Evolutionary conservation across 2,329 filamentous ascomycete species (phyloP).

Genomic region (Microdochium bolleyi): DNA sequence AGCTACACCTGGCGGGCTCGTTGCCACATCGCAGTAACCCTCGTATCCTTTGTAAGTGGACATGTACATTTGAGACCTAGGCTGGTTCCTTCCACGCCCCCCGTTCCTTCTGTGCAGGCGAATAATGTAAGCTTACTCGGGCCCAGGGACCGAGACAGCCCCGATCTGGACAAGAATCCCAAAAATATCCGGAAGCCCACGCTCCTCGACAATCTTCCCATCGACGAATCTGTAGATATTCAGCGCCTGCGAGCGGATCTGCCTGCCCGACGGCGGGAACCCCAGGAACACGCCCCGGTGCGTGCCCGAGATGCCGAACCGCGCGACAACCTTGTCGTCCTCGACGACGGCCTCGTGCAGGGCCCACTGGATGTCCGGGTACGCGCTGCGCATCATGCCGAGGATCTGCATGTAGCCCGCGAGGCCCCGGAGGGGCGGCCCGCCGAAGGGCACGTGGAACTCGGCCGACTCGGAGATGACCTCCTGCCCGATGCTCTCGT

Average conservation of each 20-base stretch:
- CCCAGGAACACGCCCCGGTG: background rate
- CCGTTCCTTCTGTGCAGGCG: too few relatives aligned
- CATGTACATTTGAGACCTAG: too few relatives aligned
- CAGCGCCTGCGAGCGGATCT: background rate
- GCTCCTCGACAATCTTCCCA: too few relatives aligned
- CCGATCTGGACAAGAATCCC: background rate
- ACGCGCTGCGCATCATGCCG: background rate
- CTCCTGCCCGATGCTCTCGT: background rate
- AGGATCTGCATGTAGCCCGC: background rate
- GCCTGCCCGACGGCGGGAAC: background rate
- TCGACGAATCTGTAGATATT: too few relatives aligned
- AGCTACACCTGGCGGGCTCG: too few relatives aligned
- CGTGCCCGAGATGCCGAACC: background rate
- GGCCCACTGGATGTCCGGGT: background rate
- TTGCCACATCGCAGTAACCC: too few relatives aligned
- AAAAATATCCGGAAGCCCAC: background rate
- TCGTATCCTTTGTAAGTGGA: too few relatives aligned
- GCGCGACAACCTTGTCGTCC: background rate
- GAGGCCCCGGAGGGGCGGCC: background rate
- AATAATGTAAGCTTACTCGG: too few relatives aligned
- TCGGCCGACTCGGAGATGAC: background rate
- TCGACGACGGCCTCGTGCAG: background rate
- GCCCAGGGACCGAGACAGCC: background rate
- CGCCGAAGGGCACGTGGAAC: background rate
- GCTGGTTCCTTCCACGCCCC: too few relatives aligned